Evolutionary conservation across 805 yeast species (phyloP), one percentile per base, ranked within the genome.

Genomic region (Ogataea paraovalis): DNA sequence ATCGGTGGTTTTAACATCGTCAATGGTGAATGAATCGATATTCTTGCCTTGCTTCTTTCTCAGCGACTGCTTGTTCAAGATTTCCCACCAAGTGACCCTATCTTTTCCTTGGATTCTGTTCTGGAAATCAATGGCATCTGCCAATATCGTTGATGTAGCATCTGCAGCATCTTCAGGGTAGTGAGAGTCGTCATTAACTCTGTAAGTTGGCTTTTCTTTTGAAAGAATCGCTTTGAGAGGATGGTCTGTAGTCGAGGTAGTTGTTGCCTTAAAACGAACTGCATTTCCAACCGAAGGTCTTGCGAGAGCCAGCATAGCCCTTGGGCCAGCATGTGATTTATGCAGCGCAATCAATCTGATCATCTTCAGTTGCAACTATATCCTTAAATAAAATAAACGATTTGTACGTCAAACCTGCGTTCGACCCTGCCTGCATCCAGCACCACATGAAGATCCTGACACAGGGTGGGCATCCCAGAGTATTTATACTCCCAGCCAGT

Each of bases 1-100:
- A 7, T 72, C 80, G 16, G 88, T 78, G 16, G 91, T 77, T 54
- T 80, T 83, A 8, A 91, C 90, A 51, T 82, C 79, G 47, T 80
- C 80, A 65, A 86, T 84, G 13, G 88, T 79, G 62, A 76, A 81
- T 34, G 87, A 79, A 62, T 85, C 89, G 57, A 83, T 73, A 28
- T 80, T 72, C 56, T 81, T 80, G n/a, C 96, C 94, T 50, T 83
- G 87, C 21, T 79, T 80, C 60, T 78, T 66, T 59, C 86, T 87
- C 59, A 79, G 75, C 56, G 82, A 78, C 45, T 90, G 75, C 56
- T 88, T 94, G 14, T 78, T 76, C 50, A 90, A 70, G 0, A 97
- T 96, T 46, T 82, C 88, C 60, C 88, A 68, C 97, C 97, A 91
- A 2, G 97, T 87, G 36, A 85, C 88, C 41, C 78, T 69, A 42